Percentiles rank a stretch among this genome's conserved stretches.
Conservation (phyloP, 352 stramenopile genomes). For the Proteromonas lacertae region DNA sequence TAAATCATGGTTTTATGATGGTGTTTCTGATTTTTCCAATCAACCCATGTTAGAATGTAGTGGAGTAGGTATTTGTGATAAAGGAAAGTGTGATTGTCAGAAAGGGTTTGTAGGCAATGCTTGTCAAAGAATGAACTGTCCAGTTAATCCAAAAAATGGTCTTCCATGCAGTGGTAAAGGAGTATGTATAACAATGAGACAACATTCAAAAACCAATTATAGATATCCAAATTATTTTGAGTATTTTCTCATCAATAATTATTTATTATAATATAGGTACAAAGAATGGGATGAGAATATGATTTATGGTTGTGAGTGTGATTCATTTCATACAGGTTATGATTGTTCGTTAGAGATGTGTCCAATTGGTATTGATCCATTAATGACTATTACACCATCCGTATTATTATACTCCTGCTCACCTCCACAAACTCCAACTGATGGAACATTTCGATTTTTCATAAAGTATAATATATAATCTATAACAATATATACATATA, state of each 20-base stretch:
- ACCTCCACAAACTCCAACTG: too few species aligned
- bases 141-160: too few species aligned
- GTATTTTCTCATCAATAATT: too few species aligned
- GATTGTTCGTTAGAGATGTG: conserved; percentile 36
- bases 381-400: too few species aligned
- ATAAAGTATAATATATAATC: too few species aligned
- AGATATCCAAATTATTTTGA: too few species aligned
- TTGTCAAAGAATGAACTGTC: conserved; percentile 23
- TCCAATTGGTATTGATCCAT: conserved; percentile 34
- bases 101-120: conserved; percentile 28
- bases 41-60: conserved; percentile 32
- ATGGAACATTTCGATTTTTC: too few species aligned
- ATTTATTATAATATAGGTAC: conserved; percentile 20
- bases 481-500: too few species aligned
- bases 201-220: too few species aligned
- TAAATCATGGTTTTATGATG: conserved; percentile 26
- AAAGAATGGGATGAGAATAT: conserved; percentile 18
- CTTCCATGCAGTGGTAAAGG: conserved; percentile 29
- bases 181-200: conserved; percentile 31
- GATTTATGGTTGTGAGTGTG: conserved; percentile 40
- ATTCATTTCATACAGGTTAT: conserved; percentile 22
- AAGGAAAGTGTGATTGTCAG: conserved; percentile 21
- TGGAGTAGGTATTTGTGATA: conserved; percentile 26
- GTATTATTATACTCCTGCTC: too few species aligned
- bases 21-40: conserved; percentile 18